These are phyloP conservation scores for Nannochloris sp. DNA, from an alignment of 139 green algal genomes.

Conservation along the genomic window DNA sequence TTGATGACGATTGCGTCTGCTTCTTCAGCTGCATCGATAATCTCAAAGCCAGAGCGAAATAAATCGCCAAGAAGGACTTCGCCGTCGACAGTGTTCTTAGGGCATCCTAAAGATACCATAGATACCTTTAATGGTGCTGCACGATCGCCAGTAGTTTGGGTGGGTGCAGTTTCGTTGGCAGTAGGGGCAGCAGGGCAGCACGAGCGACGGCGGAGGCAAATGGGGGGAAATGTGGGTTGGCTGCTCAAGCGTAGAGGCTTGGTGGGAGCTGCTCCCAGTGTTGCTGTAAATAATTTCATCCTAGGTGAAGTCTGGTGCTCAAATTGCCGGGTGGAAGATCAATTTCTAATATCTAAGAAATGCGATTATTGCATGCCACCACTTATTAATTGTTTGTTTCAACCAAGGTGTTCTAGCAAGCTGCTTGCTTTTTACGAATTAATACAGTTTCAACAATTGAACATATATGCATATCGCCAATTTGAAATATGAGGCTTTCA, in stretches of 20 bases:
- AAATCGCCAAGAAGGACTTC: slow-evolving; percentile 89
- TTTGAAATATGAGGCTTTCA: no score
- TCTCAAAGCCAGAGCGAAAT: slow-evolving; percentile 51
- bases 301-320: no score
- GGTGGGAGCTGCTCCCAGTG: slow-evolving; percentile 65
- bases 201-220: no score
- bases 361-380: no score
- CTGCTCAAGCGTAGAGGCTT: slow-evolving; percentile 72
- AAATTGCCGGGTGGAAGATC: no score
- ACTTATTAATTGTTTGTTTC: no score
- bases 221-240: slow-evolving; percentile 79
- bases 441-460: no score
- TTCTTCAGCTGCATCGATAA: slow-evolving; percentile 54
- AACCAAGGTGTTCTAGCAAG: no score
- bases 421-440: no score
- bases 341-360: no score
- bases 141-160: background rate
- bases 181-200: slow-evolving; percentile 87
- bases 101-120: slow-evolving; percentile 66
- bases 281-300: slow-evolving; percentile 57
- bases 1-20: slow-evolving; percentile 81
- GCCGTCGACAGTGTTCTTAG: slow-evolving; percentile 85
- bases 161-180: background rate
- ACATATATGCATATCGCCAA: no score
- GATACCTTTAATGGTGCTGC: slow-evolving; percentile 34